Percentiles rank a stretch among this genome's conserved stretches.
Evolutionary conservation across 1,284 basidiomycete species (phyloP).

Genomic region (Sporisorium graminicola): DNA sequence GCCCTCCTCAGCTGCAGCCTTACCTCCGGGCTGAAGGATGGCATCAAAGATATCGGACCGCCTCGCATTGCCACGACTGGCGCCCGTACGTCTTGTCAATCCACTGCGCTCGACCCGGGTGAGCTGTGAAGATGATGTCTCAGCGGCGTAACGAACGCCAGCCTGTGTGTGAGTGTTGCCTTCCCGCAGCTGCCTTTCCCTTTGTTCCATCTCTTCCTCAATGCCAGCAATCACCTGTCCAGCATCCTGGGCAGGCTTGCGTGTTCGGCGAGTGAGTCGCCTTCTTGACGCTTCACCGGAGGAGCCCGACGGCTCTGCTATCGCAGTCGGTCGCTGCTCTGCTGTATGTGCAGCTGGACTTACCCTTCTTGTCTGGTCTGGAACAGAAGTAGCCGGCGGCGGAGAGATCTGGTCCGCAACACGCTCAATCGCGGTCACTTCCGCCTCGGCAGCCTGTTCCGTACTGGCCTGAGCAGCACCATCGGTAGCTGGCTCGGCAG

Average conservation of each 20-base stretch:
- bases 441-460: slow-evolving; percentile 1
- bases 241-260: slow-evolving; percentile 12
- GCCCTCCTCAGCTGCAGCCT: not conserved
- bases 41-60: slow-evolving; percentile 52
- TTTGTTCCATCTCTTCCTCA: not conserved
- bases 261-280: slow-evolving; percentile 44
- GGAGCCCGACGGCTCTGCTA: slow-evolving; percentile 3
- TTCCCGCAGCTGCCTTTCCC: not conserved
- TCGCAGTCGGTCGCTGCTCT: not conserved
- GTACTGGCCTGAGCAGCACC: not conserved
- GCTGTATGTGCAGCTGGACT: not conserved
- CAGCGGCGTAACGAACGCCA: not conserved
- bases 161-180: not conserved
- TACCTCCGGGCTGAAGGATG: slow-evolving; percentile 12
- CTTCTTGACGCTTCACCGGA: slow-evolving; percentile 23
- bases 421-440: slow-evolving; percentile 10
- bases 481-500: slow-evolving; percentile 1
- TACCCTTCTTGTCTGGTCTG: not conserved
- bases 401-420: not conserved
- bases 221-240: not conserved
- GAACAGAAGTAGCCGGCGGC: not conserved
- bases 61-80: slow-evolving; percentile 26
- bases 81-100: slow-evolving; percentile 39
- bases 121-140: slow-evolving; percentile 18
- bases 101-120: slow-evolving; percentile 25